These are phyloP conservation scores for Massariosphaeria phaeospora DNA, from an alignment of 495 filamentous ascomycete genomes.

Conservation along the genomic window DNA sequence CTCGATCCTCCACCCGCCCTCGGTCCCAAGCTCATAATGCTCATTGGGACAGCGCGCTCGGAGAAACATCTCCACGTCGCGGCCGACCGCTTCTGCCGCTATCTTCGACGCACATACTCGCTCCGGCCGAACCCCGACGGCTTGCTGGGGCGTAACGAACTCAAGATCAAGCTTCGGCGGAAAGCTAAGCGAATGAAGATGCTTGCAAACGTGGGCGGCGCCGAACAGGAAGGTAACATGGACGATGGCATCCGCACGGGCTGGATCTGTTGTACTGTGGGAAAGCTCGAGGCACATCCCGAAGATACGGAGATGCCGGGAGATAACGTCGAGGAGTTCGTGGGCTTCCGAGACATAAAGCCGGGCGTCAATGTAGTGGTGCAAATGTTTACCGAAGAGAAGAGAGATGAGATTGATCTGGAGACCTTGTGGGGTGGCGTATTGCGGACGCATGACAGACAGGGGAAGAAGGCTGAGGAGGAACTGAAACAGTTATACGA, in stretches of 20 bases:
- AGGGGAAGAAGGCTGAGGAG: conserved; percentile 25
- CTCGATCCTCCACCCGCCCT: conserved; percentile 82
- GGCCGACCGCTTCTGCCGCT: conserved; percentile 81
- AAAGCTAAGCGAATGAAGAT: conserved; percentile 74
- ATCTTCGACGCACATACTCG: conserved; percentile 67
- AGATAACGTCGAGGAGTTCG: conserved; percentile 46
- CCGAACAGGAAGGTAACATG: conserved; percentile 41
- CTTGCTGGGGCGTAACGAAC: conserved; percentile 79
- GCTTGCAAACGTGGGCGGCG: conserved; percentile 56
- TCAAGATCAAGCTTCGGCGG: conserved; percentile 78
- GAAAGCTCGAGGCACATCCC: conserved; percentile 53
- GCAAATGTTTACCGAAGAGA: conserved; percentile 83
- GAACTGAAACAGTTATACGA: conserved; percentile 4
- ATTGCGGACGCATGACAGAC: conserved; percentile 36
- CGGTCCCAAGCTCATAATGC: conserved; percentile 83
- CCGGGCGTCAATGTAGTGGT: conserved; percentile 67
- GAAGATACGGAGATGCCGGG: conserved; percentile 22
- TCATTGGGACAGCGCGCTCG: conserved; percentile 86
- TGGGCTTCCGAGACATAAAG: conserved; percentile 66
- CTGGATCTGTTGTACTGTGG: conserved; percentile 93
- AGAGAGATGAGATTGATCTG: conserved; percentile 75
- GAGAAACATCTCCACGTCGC: conserved; percentile 92
- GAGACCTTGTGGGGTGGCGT: conserved; percentile 70
- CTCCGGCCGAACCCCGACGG: conserved; percentile 78
- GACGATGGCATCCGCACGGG: conserved; percentile 84